Base-by-base conservation (phyloP, 2,329 filamentous ascomycete genomes). In the Penicillium sp. region DNA sequence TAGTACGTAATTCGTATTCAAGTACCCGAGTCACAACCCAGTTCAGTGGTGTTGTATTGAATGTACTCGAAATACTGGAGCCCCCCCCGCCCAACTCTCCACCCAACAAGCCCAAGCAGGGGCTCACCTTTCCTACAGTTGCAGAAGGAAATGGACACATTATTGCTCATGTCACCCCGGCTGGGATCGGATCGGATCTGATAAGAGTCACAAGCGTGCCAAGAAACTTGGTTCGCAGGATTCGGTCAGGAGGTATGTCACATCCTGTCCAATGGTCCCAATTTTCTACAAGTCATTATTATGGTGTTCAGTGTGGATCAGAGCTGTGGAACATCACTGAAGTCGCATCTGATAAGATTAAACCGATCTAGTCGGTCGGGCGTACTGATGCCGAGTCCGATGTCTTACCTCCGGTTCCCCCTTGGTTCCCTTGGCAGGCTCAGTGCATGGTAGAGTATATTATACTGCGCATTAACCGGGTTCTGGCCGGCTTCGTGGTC, bases 321-420 rank as follows among this genome's bases (percentile, higher is more conserved):
- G n/a, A 51, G 19, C 14, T n/a, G 26, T 51, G n/a, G 45, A 33
- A 30, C 38, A 38, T 28, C 35, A 45, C 59, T 57, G 60, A 61
- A 59, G 56, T 65, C 63, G 60, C 60, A 59, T 65, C 63, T 65
- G 58, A 65, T 65, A 61, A 65, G 60, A 63, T 63, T 14, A 16
- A 51, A 13, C 16, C 10, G 26, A 48, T 48, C 45, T 30, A 43
- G 3, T 30, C 51, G 52, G 19, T 22, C 19, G 37, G 35, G 37
- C 22, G 28, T n/a, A 6, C 14, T 10, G 51, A 10, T 43, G 25
- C 52, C 51, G 51, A 46, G 48, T 30, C 38, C 37, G 40, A 22
- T 40, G 46, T 30, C 22, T 2, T 33, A 11, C 10, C 30, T 11
- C 2, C 10, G 10, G 6, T 28, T 26, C 6, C 28, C 28, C 25